phyloP scores from a whole-genome alignment of 345 rosid species.

The Salix suchowensis region DNA sequence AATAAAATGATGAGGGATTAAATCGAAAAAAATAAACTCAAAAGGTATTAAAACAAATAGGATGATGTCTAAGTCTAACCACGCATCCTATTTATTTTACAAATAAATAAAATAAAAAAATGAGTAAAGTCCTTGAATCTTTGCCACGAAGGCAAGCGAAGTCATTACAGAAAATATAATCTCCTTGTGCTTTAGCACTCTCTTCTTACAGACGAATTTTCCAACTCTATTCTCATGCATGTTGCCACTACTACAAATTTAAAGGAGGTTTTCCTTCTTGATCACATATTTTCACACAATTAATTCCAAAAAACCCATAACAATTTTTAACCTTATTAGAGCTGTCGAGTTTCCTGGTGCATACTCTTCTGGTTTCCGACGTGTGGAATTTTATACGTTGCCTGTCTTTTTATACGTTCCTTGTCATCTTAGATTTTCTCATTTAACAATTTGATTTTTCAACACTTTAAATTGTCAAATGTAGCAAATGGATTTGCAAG shows the following conservation, averaged over 20 bases:
- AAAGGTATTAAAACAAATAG: too few relatives aligned
- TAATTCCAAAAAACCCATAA: not conserved
- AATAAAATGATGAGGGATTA: too few relatives aligned
- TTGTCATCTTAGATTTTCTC: not conserved
- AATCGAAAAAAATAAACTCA: too few relatives aligned
- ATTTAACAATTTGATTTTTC: not conserved
- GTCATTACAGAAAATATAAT: too few relatives aligned
- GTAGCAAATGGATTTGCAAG: not conserved
- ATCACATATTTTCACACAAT: not conserved
- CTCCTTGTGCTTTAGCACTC: not conserved
- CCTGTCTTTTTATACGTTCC: not conserved
- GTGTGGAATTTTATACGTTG: not conserved
- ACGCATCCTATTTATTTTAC: too few relatives aligned
- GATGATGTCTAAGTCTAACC: too few relatives aligned
- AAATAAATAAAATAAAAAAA: too few relatives aligned
- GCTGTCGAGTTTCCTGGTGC: not conserved
- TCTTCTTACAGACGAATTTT: too few relatives aligned
- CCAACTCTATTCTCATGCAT: not conserved
- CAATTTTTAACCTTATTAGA: not conserved
- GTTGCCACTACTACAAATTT: not conserved
- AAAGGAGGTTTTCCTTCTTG: not conserved
- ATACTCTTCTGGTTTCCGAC: not conserved
- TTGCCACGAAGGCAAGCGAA: too few relatives aligned
- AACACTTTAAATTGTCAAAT: not conserved
- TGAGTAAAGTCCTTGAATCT: too few relatives aligned